phyloP scores from a whole-genome alignment of 2,329 filamentous ascomycete genomes.

The Aurifilum marmelostoma region DNA sequence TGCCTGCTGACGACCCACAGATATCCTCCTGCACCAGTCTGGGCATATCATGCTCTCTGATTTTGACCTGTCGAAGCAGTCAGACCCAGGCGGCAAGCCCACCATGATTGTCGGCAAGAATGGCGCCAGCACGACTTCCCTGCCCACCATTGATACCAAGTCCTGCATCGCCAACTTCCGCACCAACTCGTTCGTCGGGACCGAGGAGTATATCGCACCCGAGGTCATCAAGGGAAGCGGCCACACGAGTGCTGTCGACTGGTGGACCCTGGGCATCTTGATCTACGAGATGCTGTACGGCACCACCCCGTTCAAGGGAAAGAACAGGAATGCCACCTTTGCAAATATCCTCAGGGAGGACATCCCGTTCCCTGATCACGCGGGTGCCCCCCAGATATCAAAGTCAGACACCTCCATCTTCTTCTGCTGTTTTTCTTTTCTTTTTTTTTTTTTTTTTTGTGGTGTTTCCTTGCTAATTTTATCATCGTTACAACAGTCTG shows the following conservation, averaged over 20 bases:
- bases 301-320: slow-evolving; percentile 98
- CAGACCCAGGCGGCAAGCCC: slow-evolving; percentile 90
- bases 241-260: slow-evolving; percentile 97
- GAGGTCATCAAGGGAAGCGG: slow-evolving; percentile 99
- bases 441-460: too few relatives aligned
- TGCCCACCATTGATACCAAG: slow-evolving; percentile 97
- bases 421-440: slow-evolving; percentile 12
- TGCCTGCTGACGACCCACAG: slow-evolving; percentile 41
- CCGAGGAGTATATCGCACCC: slow-evolving; percentile 97
- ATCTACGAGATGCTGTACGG: slow-evolving; percentile 99
- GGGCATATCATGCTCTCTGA: slow-evolving; percentile 99
- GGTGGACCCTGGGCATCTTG: slow-evolving; percentile 97
- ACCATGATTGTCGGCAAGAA: slow-evolving; percentile 96
- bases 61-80: slow-evolving; percentile 98
- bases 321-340: slow-evolving; percentile 97
- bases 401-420: slow-evolving; percentile 73
- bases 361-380: slow-evolving; percentile 91
- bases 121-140: slow-evolving; percentile 80
- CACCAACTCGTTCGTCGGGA: slow-evolving; percentile 97
- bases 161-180: slow-evolving; percentile 98
- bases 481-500: slow-evolving; percentile 57
- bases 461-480: slow-evolving; percentile 19
- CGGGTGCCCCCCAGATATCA: slow-evolving; percentile 81
- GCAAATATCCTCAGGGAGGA: slow-evolving; percentile 96
- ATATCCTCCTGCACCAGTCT: slow-evolving; percentile 97